Evolutionary conservation across 2,329 filamentous ascomycete species (phyloP).

Genomic region (Ceratocystis diversiconidia): DNA sequence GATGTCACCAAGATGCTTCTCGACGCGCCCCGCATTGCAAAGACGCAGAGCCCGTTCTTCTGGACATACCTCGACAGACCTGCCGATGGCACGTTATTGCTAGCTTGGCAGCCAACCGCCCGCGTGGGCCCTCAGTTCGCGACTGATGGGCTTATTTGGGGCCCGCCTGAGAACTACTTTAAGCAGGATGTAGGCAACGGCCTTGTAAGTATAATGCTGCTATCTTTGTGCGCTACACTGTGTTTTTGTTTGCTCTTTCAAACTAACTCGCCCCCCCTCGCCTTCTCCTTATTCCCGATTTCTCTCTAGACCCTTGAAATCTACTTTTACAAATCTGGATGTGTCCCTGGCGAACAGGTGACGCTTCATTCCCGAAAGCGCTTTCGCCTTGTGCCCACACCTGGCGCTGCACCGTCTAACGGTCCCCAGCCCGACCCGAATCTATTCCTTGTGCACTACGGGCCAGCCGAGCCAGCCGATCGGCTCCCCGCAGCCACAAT

Average conservation of each 20-base stretch:
- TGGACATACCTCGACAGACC: slow-evolving; percentile 86
- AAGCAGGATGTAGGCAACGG: slow-evolving; percentile 55
- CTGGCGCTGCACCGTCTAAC: slow-evolving; percentile 49
- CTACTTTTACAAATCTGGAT: slow-evolving; percentile 69
- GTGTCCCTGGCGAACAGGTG: slow-evolving; percentile 57
- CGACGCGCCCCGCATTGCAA: slow-evolving; percentile 70
- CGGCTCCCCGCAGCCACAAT: slow-evolving; percentile 56
- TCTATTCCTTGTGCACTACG: slow-evolving; percentile 86
- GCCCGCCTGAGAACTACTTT: slow-evolving; percentile 62
- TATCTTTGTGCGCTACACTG: not conserved
- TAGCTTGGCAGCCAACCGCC: slow-evolving; percentile 77
- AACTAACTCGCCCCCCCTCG: slow-evolving; percentile 8
- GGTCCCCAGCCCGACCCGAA: slow-evolving; percentile 61
- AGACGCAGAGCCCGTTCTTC: slow-evolving; percentile 72
- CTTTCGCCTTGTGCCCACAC: slow-evolving; percentile 67
- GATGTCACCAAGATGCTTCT: slow-evolving; percentile 75
- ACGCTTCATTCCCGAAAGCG: slow-evolving; percentile 68
- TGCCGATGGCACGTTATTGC: slow-evolving; percentile 63
- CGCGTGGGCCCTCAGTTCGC: slow-evolving; percentile 60
- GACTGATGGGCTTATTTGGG: slow-evolving; percentile 88
- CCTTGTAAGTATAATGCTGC: slow-evolving; percentile 30
- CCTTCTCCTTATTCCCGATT: not conserved
- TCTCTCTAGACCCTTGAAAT: slow-evolving; percentile 65
- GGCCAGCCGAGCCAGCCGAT: slow-evolving; percentile 58
- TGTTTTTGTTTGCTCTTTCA: not conserved